Base-by-base conservation (phyloP, 371 early-diverging fungal genomes). In the Cokeromyces recurvatus region DNA sequence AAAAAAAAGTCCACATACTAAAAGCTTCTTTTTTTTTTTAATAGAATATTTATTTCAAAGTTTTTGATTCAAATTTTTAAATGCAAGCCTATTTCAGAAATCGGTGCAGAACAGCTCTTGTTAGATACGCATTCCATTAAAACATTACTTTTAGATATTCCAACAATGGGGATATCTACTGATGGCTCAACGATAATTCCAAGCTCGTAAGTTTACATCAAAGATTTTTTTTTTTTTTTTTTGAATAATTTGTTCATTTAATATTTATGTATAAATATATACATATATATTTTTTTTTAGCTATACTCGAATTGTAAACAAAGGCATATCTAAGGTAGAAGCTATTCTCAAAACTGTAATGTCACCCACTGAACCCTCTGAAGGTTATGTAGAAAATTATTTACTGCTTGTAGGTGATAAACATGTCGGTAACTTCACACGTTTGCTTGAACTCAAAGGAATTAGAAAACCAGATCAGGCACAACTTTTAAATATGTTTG, bases 51-150 rank as follows among this genome's bases (percentile, higher is more conserved):
- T 58, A 63, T 88, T 7, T 55, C 67, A 0, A 77, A 79, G 47
- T 86, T 80, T 48, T 64, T 83, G 16, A 46, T 64, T 11, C 82
- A 76, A 29, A 75, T 93, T 29, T 82, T 74, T 43, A 69, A 74
- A 29, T 91, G 91, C 62, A 86, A 82, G 37, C 86, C 87, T 3
- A 84, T 93, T 16, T 84, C 85, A 9, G 91, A 91, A 56, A 82
- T 89, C 47, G 94, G 91, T 3, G 94, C 94, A 14, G 92, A 93
- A 48, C 89, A 90, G 58, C 75, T 96, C 68, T 77, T 97, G 6
- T 60, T 97, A n/a, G 95, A 97, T 66, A 91, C 87, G 16, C 91
- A 94, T 49, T 84, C 91, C 1, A 71, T 96, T 36, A 91, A 91
- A 50, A 87, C 88, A 0, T 59, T 82, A 8, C 50, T 95, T 24